Evolutionary conservation across 1,284 basidiomycete genomes (phyloP), one percentile per base, ranked within the genome.

Genomic region (Ceratobasidium sp.): DNA sequence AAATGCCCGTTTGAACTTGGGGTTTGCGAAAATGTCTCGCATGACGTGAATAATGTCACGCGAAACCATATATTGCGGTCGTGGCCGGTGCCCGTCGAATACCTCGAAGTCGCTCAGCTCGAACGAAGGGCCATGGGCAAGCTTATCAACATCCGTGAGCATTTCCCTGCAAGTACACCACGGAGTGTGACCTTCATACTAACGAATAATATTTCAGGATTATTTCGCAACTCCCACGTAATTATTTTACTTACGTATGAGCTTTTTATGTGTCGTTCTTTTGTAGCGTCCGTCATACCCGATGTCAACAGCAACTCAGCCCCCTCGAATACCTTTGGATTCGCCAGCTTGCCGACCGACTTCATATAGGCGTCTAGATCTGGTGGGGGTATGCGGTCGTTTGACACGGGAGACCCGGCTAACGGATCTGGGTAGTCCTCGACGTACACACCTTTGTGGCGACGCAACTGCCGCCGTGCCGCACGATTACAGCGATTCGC

Each of bases 301-400:
- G 56, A 19, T 3, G 68, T 58, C 53, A 71, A 59, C 24, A 71
- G 43, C 29, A 71, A 37, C 27, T 71, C 56, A 11, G 68, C 68
- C 8, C 48, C 24, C n/a, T 58, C 68, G 29, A 71, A 71, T 14
- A 34, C 8, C 8, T 37, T 14, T 13, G 68, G 54, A 27, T 71
- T 19, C 8, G 51, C 68, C 22, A 71, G 9, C 19, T 19, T 16
- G n/a, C 56, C 68, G 16, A 39, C 46, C 1, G 53, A 22, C 9
- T n/a, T 14, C 16, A 71, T 31, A 31, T 58, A 59, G 19, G 37
- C 41, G 24, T 53, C 48, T 19, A 22, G 22, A 9, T 65, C 29
- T 1, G 14, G 46, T 22, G 31, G 29, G 27, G 63, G 63, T 14
- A 37, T 24, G 22, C n/a, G 31, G 7, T 49, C 48, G 2, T 51